Evolutionary conservation across 768 basidiomycete species (phyloP), one percentile per base, ranked within the genome.

Genomic region (Lactarius sp.): DNA sequence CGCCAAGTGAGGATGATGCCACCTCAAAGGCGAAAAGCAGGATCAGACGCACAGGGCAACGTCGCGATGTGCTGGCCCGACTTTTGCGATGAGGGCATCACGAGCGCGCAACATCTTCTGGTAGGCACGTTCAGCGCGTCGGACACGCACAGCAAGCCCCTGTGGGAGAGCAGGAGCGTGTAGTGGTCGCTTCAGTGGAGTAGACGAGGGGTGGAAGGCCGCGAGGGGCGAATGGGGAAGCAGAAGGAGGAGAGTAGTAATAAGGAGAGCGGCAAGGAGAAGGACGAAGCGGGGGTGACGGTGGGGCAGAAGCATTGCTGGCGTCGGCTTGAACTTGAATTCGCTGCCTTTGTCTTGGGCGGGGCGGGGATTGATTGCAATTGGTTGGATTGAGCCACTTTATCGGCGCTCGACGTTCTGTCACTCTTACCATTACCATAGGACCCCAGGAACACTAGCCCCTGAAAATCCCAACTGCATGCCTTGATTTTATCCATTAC

Each of bases 231-330:
- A 52, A 10, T 12, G 42, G 6, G 51, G 51, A 18, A 67, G 52
- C 27, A 70, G 41, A 31, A 70, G 42, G 6, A 70, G 31, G 61
- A 70, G 46, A 20, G 66, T 36, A 8, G 54, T 44, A 34, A 58
- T 37, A 16, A 68, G 60, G 51, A 69, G 44, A 41, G 49, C 33
- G 41, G 61, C 66, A 49, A 67, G 60, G 31, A 67, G 52, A 34
- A 70, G 36, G 14, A 52, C 27, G 42, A 70, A 70, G 18, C 69
- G 68, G 5, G 63, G 69, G 27, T 70, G 62, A 14, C 68, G 68
- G 14, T 51, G 51, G 18, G 50, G 22, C 9, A 67, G 56, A 54
- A 64, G 34, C 62, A 64, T 64, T 0, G 52, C 39, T 50, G 22
- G 22, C 22, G 22, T 27, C 22, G 22, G 1, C 22, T 27, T 27